Evolutionary conservation across 1,284 basidiomycete genomes (phyloP), one percentile per base, ranked within the genome.

Genomic region (Tilletia indica): DNA sequence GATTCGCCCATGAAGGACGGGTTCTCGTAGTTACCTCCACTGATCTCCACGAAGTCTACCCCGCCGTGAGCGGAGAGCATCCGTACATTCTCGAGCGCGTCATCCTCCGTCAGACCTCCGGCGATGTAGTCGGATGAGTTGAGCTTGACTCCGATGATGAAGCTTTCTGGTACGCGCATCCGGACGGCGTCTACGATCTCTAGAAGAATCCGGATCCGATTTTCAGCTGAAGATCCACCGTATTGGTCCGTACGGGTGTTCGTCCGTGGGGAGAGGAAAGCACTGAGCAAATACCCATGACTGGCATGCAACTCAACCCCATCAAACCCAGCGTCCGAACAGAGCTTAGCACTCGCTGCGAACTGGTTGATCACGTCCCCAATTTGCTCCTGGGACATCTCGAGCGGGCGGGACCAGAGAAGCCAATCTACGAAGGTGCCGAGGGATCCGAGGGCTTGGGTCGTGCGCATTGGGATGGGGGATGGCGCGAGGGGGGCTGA

Each of bases 221-320:
- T 80, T 31, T 77, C 71, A 0, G 85, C 63, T 8, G 54, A 66
- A 5, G 8, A 25, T 8, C 82, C 86, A 8, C 82, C 86, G 85
- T 90, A 95, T 39, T 85, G 86, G 83, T 92, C 91, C 34, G 77
- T 84, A 25, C 92, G 89, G 14, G 84, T 76, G 82, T 96, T 96
- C 49, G 89, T 89, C 90, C 93, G 76, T 0, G 69, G 89, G 3
- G 90, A 93, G 51, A 97, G 86, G 82, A 95, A 96, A 76, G 93
- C 90, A 0, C 93, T 89, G 19, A 97, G 86, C 21, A 97, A 87
- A 83, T 97, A 86, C 36, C 94, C 94, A 86, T 97, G 94, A 1
- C 92, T 91, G 42, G 88, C 91, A 85, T 98, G 95, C 25, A 98
- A 76, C 81, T 98, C 90, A 12, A 97, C 86, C 0, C 95, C 95